Evolutionary conservation across 345 rosid species (phyloP).

Genomic region (Linum trigynum): DNA sequence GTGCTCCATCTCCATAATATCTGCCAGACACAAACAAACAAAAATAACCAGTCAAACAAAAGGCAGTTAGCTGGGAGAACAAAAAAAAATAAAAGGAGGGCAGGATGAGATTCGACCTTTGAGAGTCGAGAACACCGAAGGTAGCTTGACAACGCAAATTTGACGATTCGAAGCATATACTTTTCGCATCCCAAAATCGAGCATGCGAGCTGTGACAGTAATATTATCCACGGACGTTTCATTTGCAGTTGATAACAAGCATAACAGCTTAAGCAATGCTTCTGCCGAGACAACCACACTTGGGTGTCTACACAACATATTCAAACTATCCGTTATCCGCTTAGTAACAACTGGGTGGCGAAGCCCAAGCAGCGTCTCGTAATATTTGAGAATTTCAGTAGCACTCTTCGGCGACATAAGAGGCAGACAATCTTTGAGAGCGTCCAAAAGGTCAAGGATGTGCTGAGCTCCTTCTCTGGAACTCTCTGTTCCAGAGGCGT

Average conservation of each 20-base stretch:
- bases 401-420: slow-evolving; percentile 49
- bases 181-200: slow-evolving; percentile 73
- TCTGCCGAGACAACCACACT: slow-evolving; percentile 53
- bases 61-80: background rate
- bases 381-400: slow-evolving; percentile 48
- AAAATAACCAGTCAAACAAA: background rate
- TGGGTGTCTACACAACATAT: slow-evolving; percentile 46
- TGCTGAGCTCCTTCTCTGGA: slow-evolving; percentile 61
- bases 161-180: slow-evolving; percentile 50
- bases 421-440: slow-evolving; percentile 75
- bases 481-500: slow-evolving; percentile 35
- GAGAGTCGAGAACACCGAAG: slow-evolving; percentile 57
- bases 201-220: slow-evolving; percentile 64
- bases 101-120: slow-evolving; percentile 42
- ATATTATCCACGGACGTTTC: slow-evolving; percentile 65
- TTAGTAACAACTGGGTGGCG: slow-evolving; percentile 52
- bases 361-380: slow-evolving; percentile 49
- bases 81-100: background rate
- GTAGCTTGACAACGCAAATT: slow-evolving; percentile 62
- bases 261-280: slow-evolving; percentile 52
- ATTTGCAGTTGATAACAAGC: slow-evolving; percentile 43
- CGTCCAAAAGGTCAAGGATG: slow-evolving; percentile 52
- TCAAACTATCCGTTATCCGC: slow-evolving; percentile 65
- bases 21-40: slow-evolving; percentile 33
- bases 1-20: slow-evolving; percentile 80